phyloP scores from a whole-genome alignment of 1,139 yeast genomes.

The Lodderomyces oxycetoniae region DNA sequence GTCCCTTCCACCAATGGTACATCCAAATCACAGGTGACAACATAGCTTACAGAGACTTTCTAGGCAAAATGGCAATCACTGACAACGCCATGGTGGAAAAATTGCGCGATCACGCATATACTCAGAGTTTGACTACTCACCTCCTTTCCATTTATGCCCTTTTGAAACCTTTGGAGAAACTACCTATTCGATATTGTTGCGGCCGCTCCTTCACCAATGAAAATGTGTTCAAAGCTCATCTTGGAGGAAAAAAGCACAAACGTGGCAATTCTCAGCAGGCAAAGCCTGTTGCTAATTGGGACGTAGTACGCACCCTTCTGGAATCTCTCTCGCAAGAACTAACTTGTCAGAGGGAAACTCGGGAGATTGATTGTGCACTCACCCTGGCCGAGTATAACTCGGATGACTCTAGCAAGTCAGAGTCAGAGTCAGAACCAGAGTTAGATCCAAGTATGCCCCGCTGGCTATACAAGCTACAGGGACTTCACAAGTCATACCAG shows the following conservation, averaged over 20 bases:
- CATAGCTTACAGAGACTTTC: constrained; percentile 14
- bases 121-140: too few species aligned
- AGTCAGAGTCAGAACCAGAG: constrained; percentile 13
- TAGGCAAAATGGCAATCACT: constrained; percentile 19
- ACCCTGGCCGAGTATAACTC: constrained; percentile 32
- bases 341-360: constrained; percentile 35
- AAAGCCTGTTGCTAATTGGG: neutral
- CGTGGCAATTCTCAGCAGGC: neutral
- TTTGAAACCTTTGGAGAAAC: too few species aligned
- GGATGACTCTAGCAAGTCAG: constrained; percentile 24
- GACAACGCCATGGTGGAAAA: neutral
- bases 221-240: constrained; percentile 65
- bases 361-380: constrained; percentile 14
- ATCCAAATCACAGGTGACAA: too few species aligned
- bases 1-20: too few species aligned
- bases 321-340: constrained; percentile 26
- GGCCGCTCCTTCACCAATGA: constrained; percentile 58
- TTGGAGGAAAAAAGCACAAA: constrained; percentile 71
- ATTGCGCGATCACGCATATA: constrained; percentile 19
- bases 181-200: constrained; percentile 33
- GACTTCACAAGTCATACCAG: constrained; percentile 63
- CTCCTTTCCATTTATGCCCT: too few species aligned
- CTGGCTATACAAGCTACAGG: constrained; percentile 90
- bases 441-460: constrained; percentile 69
- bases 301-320: neutral